Evolutionary conservation across 176 grass and related monocot species (phyloP).

Genomic region (Oryza meyeriana): DNA sequence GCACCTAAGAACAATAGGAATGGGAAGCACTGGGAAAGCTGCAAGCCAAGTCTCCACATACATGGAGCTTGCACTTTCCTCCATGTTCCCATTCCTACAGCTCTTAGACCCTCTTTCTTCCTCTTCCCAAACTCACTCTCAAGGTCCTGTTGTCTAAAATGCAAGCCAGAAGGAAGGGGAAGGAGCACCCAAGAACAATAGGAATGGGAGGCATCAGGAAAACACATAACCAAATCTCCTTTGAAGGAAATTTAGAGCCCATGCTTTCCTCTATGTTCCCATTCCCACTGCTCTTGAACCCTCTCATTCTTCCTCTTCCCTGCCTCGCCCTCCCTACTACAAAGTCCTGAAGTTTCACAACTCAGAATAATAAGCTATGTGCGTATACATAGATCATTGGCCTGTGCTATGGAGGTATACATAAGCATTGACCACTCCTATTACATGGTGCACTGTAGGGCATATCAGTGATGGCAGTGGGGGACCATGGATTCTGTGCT

Average conservation of each 20-base stretch:
- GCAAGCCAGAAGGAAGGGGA: neutral
- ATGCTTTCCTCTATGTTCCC: constrained; percentile 22
- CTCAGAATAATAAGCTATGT: neutral
- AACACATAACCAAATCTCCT: neutral
- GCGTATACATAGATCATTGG: neutral
- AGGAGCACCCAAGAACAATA: neutral
- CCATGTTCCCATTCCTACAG: too few species aligned
- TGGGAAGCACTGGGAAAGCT: neutral
- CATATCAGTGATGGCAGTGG: neutral
- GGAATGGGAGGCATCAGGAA: neutral
- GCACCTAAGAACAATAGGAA: neutral
- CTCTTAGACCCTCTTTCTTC: too few species aligned
- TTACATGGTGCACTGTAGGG: neutral
- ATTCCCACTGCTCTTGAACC: constrained; percentile 17
- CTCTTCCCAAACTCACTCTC: too few species aligned
- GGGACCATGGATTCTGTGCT: neutral
- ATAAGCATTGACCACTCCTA: neutral
- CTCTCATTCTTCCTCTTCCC: constrained; percentile 42
- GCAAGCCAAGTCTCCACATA: too few species aligned
- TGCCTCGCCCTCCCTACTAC: neutral
- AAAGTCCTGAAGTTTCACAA: too few species aligned
- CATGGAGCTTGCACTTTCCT: too few species aligned
- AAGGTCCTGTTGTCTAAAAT: too few species aligned
- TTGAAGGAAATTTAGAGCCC: neutral
- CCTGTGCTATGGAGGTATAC: neutral